phyloP scores from a whole-genome alignment of 768 basidiomycete genomes.

The Naganishia vaughanmartiniae region DNA sequence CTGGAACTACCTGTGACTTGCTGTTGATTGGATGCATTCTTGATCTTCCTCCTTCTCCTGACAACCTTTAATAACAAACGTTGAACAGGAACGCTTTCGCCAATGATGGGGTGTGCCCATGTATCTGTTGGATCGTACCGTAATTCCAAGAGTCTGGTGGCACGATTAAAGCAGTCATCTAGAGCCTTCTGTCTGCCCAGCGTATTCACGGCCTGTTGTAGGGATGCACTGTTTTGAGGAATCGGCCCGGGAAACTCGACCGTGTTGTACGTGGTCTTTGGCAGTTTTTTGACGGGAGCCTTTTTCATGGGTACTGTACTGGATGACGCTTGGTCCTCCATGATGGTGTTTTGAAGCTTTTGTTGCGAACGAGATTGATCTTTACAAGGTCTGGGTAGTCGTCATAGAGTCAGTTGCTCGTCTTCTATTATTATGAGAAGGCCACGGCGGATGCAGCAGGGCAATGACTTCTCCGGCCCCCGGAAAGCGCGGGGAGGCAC shows the following conservation, averaged over 20 bases:
- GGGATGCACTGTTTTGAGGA: slow-evolving; percentile 1
- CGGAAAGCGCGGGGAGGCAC: too few species aligned
- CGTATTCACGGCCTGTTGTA: slow-evolving; percentile 2
- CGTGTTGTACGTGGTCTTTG: slow-evolving; percentile 23
- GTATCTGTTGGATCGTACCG: slow-evolving; percentile 69
- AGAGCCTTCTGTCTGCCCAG: slow-evolving; percentile 53
- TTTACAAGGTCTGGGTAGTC: too few species aligned
- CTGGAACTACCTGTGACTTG: background rate
- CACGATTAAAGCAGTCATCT: slow-evolving; percentile 65
- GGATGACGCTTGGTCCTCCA: background rate
- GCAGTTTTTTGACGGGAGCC: slow-evolving; percentile 20
- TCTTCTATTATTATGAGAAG: too few species aligned
- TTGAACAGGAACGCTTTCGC: slow-evolving; percentile 70
- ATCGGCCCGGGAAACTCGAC: slow-evolving; percentile 31
- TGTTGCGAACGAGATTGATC: background rate
- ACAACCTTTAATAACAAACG: slow-evolving; percentile 86
- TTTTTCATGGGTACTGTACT: background rate
- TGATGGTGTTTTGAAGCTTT: background rate
- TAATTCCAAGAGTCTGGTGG: slow-evolving; percentile 63
- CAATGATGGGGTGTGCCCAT: slow-evolving; percentile 79
- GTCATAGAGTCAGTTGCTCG: too few species aligned
- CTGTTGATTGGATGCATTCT: slow-evolving; percentile 23
- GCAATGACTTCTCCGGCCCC: too few species aligned
- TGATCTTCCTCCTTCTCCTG: slow-evolving; percentile 59
- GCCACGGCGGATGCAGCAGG: too few species aligned